phyloP scores from a whole-genome alignment of 345 rosid species.

The Excoecaria cochinchinensis region DNA sequence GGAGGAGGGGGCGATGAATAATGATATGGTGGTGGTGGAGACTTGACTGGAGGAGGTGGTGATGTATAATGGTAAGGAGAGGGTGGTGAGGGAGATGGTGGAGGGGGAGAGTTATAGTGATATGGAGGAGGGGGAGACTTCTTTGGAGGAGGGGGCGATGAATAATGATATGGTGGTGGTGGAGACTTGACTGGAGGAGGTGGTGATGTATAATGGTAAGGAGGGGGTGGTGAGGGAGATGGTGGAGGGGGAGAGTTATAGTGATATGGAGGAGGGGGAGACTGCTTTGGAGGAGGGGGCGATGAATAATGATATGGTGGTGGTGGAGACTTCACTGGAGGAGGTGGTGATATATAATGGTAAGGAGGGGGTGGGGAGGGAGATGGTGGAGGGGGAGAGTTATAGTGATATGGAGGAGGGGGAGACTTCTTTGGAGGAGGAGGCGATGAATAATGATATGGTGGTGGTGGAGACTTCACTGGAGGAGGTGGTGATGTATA shows the following conservation, averaged over 20 bases:
- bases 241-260: conserved; percentile 16
- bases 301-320: not conserved
- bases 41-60: conserved; percentile 19
- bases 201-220: conserved; percentile 12
- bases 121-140: conserved; percentile 12
- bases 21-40: conserved; percentile 13
- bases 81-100: not conserved
- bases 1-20: too few species aligned
- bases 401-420: conserved; percentile 3
- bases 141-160: conserved; percentile 23
- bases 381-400: not conserved
- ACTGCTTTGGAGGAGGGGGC: not conserved
- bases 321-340: not conserved
- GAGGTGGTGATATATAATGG: conserved; percentile 9
- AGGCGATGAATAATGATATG: not conserved
- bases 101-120: conserved; percentile 17
- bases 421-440: conserved; percentile 6
- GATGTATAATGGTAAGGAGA: not conserved
- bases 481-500: conserved; percentile 16
- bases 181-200: conserved; percentile 13
- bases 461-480: not conserved
- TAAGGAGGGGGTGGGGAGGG: conserved; percentile 2
- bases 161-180: conserved; percentile 18
- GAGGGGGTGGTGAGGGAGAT: not conserved
- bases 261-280: conserved; percentile 8